Evolutionary conservation across 768 basidiomycete species (phyloP), one percentile per base, ranked within the genome.

Genomic region (Suillus americanus): DNA sequence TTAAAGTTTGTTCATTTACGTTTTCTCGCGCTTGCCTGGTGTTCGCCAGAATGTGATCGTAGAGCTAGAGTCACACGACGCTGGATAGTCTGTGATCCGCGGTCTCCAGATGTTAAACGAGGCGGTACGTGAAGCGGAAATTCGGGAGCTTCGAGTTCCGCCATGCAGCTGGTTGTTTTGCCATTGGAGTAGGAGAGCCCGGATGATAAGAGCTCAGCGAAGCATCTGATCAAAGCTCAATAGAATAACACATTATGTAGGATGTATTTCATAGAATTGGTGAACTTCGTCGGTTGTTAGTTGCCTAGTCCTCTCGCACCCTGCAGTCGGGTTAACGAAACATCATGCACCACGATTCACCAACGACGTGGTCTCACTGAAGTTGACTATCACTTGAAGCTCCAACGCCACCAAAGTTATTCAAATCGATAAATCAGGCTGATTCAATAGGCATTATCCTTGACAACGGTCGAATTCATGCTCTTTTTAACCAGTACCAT

Each of bases 391-490:
- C n/a, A n/a, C n/a, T 25, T 48, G 1, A 7, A 30, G 28, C 1
- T 9, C 28, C 18, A 10, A 8, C 9, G 18, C 28, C 9, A 53
- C 53, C 51, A 30, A 18, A 18, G 14, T 48, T 23, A 13, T 23
- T 14, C 14, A 28, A 50, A 28, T 8, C 7, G 14, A 53, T n/a
- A n/a, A n/a, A n/a, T 20, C 51, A 50, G 14, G 23, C 14, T 16
- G 14, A n/a, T 12, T 12, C 9, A 53, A 53, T 53, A 30, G 28
- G 51, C 28, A 51, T 20, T 18, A 53, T 53, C 48, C 48, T 50
- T 50, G 51, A 54, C 53, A 20, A 54, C 53, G 30, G 53, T n/a
- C 53, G 18, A 53, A 30, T 54, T 13, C 18, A 62, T 59, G 62
- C 62, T 62, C 56, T 62, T 35, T 35, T 35, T 62, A 6, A 41